These are phyloP conservation scores for Porodaedalea pini DNA, from an alignment of 1,284 basidiomycete genomes.

Conservation along the genomic window DNA sequence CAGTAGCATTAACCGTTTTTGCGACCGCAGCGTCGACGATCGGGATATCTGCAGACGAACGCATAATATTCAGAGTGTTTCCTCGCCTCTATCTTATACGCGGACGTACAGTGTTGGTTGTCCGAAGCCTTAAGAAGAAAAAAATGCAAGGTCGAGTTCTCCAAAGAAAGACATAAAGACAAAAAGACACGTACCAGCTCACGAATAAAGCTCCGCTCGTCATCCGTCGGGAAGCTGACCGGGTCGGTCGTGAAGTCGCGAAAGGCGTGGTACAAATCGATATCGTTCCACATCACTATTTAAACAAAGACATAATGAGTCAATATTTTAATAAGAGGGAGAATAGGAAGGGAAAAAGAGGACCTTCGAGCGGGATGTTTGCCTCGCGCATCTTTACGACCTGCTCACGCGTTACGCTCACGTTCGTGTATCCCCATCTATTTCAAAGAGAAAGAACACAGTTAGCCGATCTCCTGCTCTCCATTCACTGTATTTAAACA, in stretches of 20 bases:
- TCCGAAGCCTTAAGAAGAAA: constrained; percentile 35
- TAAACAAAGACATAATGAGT: too few relatives aligned
- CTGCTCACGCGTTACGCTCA: constrained; percentile 46
- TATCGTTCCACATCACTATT: constrained; percentile 63
- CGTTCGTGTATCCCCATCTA: constrained; percentile 54
- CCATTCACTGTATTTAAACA: background rate
- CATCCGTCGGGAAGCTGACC: constrained; percentile 54
- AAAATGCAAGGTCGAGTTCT: too few relatives aligned
- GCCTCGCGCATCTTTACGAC: constrained; percentile 59
- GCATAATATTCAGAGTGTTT: background rate
- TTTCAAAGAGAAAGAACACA: constrained; percentile 5
- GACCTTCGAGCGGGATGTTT: constrained; percentile 55
- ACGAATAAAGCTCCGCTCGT: constrained; percentile 57
- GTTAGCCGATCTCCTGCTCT: background rate
- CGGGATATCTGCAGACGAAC: constrained; percentile 37
- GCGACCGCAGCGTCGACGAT: constrained; percentile 40
- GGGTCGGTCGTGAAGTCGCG: constrained; percentile 71
- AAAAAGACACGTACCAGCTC: background rate
- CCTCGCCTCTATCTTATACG: background rate
- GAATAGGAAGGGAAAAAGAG: too few relatives aligned
- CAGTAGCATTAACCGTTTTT: constrained; percentile 37
- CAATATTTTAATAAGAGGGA: too few relatives aligned
- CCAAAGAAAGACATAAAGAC: too few relatives aligned
- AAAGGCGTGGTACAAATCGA: constrained; percentile 64
- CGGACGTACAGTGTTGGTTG: constrained; percentile 39